Conservation (phyloP, 2,329 filamentous ascomycete species). For the Sclerotinia trifoliorum region DNA sequence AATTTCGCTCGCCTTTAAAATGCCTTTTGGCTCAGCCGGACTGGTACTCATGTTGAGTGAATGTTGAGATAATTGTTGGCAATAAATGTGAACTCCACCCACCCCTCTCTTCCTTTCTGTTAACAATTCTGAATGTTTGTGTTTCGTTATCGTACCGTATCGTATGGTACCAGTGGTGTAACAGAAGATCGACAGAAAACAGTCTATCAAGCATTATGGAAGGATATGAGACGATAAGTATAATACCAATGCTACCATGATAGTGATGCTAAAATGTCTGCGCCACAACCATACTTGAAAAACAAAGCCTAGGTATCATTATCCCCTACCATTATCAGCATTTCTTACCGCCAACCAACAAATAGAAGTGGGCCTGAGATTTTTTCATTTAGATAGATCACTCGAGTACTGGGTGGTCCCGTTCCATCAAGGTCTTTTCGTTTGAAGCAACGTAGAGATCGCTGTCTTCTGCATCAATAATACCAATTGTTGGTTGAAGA, state of each 20-base stretch:
- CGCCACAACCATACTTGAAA: slow-evolving; percentile 5
- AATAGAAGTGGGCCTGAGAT: neutral
- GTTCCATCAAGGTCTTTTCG: neutral
- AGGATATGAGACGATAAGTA: neutral
- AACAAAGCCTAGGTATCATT: neutral
- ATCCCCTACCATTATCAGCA: neutral
- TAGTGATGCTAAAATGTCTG: neutral
- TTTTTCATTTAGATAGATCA: neutral
- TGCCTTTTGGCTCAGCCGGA: neutral
- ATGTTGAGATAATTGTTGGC: neutral
- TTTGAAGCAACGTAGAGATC: neutral
- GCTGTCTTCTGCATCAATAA: neutral
- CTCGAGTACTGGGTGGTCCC: neutral
- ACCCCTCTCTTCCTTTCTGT: neutral
- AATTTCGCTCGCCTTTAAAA: slow-evolving; percentile 1
- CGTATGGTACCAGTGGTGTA: slow-evolving; percentile 13
- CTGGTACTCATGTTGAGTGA: slow-evolving; percentile 10
- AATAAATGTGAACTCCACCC: neutral
- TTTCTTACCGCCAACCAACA: neutral
- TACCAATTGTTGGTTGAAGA: neutral
- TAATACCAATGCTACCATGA: neutral
- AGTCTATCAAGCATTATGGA: neutral
- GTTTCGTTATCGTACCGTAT: neutral
- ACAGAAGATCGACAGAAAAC: slow-evolving; percentile 3
- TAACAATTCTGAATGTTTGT: neutral